Conservation (phyloP, 805 yeast species). For the Yamadazyma philogaea region DNA sequence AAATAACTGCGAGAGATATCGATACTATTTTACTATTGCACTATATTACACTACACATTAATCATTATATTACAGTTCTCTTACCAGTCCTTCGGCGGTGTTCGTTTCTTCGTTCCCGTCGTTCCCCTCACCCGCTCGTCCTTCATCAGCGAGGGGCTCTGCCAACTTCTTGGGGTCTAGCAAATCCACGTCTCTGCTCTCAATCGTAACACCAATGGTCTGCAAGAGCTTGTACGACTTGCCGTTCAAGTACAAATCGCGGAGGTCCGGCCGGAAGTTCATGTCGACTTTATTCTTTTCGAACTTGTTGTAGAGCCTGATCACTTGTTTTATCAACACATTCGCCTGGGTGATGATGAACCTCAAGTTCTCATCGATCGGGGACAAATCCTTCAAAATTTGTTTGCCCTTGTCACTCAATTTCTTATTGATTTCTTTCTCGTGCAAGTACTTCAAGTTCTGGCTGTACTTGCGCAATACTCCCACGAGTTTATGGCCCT, state of each 20-base stretch:
- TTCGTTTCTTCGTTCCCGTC: too few species aligned
- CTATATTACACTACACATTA: not conserved
- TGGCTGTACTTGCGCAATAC: constrained; percentile 30
- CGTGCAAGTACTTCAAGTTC: constrained; percentile 27
- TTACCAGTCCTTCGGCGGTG: too few species aligned
- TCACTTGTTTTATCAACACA: constrained; percentile 30
- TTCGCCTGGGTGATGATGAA: constrained; percentile 44
- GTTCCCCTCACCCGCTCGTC: not conserved
- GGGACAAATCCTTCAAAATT: constrained; percentile 36
- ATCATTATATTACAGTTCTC: not conserved
- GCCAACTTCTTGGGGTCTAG: constrained; percentile 1
- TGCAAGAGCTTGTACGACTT: constrained; percentile 35
- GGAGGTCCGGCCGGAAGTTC: constrained; percentile 24
- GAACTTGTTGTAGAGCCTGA: constrained; percentile 24
- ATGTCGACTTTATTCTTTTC: constrained; percentile 23
- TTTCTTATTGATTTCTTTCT: constrained; percentile 11
- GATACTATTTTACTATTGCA: not conserved
- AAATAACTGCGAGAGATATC: too few species aligned
- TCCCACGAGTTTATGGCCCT: constrained; percentile 34
- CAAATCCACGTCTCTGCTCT: constrained; percentile 2
- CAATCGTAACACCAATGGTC: constrained; percentile 17
- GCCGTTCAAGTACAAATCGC: constrained; percentile 41
- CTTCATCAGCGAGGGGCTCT: not conserved
- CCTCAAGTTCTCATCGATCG: constrained; percentile 46
- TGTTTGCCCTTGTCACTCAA: constrained; percentile 19